Evolutionary conservation across 306 rosid species (phyloP), one percentile per base, ranked within the genome.

Genomic region (Lupinus albus): DNA sequence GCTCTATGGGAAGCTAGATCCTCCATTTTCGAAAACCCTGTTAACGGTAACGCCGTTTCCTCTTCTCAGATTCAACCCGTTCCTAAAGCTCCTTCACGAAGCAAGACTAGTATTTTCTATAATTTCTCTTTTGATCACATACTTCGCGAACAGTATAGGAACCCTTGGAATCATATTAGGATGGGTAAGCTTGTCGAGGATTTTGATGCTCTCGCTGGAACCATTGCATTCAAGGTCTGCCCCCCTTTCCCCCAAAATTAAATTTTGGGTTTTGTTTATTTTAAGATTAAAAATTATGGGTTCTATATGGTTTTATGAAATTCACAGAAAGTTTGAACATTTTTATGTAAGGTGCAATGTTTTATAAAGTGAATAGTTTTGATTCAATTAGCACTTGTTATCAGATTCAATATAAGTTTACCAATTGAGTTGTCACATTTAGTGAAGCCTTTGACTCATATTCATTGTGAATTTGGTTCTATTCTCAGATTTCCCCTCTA

Each of bases 1-100:
- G 97, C 97, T 48, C 87, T 91, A 0, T 91, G 97, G 97, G 92
- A 91, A 75, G 97, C 95, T 0, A 82, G 97, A 80, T 83, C 95
- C 41, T 61, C 42, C 55, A 76, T 86, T 2, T 77, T 77, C 47
- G 91, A 81, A 55, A 74, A 71, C 2, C 61, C 53, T 8, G 33
- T 48, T 13, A 46, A 62, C 47, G 57, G 21, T 6, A 12, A 61
- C 12, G 11, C 9, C 11, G 18, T 2, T 39, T 39, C 53, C 12
- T 44, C 73, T 60, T 61, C 78, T 1, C 78, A 73, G 21, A 61
- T 13, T 58, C 71, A 72, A 13, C 46, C 62, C 20, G 13, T 28
- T 20, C 62, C 68, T 0, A 91, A 82, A 78, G 58, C 83, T 33
- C 95, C 97, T 0, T 75, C 84, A 0, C 69, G 49, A 36, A 81